Base-by-base conservation (phyloP, 2,329 filamentous ascomycete species). In the Aspergillus calidoustus region DNA sequence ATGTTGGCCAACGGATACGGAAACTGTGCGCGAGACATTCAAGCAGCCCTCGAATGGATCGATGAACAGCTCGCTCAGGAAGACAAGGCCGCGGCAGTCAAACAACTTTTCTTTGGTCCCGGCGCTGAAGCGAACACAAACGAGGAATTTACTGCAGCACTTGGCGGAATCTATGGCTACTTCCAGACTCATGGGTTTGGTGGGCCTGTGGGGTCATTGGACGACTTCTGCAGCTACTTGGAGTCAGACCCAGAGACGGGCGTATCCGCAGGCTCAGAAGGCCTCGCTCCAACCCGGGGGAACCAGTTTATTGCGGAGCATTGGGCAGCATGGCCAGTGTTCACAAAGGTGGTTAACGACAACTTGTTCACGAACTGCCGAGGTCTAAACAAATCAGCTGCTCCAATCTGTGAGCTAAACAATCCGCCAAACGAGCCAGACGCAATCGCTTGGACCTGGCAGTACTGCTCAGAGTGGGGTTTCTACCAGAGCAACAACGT, bases 401-500 rank as follows among this genome's bases (percentile, higher is more conserved):
- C 73, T 1, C 57, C 69, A 0, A 66, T 74, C 2, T 83, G 82
- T 64, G 67, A 79, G 31, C 65, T 83, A 31, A 71, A 78, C 34
- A 64, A 70, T 19, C 64, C 62, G 4, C 71, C 75, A 48, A 67
- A 68, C 2, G 74, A 80, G 7, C 74, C 81, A 0, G 65, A 74
- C 7, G 66, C 61, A 1, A 81, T 84, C 62, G 71, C 72, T 54
- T 84, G 81, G 81, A 78, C 73, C 0, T 84, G 82, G 81, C 82
- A 85, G 66, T 82, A 80, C 67, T 86, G 83, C 70, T 82, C 79
- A 2, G 77, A 85, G 68, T 84, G 79, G 79, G 83, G 83, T 9
- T 84, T 76, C 70, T 82, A 80, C 68, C 81, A 83, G 68, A 76
- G 75, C 55, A 77, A 80, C 38, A 85, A 85, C 65, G 69, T 79